phyloP scores from a whole-genome alignment of 805 yeast genomes.

The Blastobotrys peoriensis region DNA sequence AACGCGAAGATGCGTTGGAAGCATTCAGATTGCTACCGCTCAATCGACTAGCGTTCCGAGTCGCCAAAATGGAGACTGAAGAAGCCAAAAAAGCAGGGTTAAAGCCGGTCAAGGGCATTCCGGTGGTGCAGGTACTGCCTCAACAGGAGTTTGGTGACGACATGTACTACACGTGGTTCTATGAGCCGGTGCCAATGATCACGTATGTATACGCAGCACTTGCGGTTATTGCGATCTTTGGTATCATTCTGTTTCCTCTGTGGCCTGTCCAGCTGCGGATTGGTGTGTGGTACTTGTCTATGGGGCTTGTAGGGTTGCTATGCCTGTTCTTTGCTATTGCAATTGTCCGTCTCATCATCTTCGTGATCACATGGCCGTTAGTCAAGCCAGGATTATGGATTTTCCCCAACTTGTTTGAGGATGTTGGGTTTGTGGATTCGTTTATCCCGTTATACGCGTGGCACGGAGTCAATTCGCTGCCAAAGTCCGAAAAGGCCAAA shows the following conservation, averaged over 20 bases:
- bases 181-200: conserved; percentile 62
- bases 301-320: conserved; percentile 66
- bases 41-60: conserved; percentile 69
- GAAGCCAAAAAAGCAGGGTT: conserved; percentile 54
- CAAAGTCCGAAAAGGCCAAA: conserved; percentile 14
- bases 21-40: conserved; percentile 64
- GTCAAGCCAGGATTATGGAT: conserved; percentile 83
- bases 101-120: conserved; percentile 62
- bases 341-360: conserved; percentile 68
- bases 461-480: conserved; percentile 40
- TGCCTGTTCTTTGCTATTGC: conserved; percentile 74
- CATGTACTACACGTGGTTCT: conserved; percentile 76
- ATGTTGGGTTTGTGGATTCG: conserved; percentile 88
- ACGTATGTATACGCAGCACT: conserved; percentile 58
- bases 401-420: conserved; percentile 93
- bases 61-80: conserved; percentile 59
- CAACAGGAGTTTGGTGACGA: conserved; percentile 37
- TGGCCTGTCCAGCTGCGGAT: conserved; percentile 90
- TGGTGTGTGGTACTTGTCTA: conserved; percentile 86
- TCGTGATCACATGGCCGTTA: conserved; percentile 49
- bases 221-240: conserved; percentile 58
- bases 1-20: conserved; percentile 52
- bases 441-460: conserved; percentile 86
- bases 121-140: conserved; percentile 33
- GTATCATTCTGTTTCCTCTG: conserved; percentile 74